phyloP scores from a whole-genome alignment of 225 moss, liverwort and hornwort species.

The Anthoceros angustus region DNA sequence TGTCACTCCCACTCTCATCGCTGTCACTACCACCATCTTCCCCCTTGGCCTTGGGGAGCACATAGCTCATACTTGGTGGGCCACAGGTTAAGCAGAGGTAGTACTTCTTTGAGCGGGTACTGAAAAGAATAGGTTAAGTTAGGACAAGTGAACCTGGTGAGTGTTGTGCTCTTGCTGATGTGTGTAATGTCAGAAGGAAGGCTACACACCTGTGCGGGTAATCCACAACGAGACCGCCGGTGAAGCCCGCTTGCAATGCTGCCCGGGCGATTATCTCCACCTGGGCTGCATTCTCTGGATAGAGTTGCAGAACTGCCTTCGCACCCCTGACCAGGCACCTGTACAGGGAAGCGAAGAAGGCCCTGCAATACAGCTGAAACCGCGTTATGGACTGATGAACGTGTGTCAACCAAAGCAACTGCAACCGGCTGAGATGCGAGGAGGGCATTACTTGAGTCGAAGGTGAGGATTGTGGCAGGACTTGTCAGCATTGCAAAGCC shows the following conservation, averaged over 20 bases:
- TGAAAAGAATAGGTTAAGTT: conserved; percentile 6
- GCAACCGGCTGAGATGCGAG: conserved; percentile 2
- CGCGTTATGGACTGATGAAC: background rate
- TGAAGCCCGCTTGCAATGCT: conserved; percentile 78
- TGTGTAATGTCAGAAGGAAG: background rate
- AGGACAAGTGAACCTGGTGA: background rate
- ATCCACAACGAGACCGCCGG: conserved; percentile 81
- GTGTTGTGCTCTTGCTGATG: too few species aligned
- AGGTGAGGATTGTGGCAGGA: conserved; percentile 59
- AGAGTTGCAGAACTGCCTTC: conserved; percentile 67
- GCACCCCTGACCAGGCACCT: conserved; percentile 70
- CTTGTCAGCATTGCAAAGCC: conserved; percentile 95
- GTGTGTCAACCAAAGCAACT: background rate
- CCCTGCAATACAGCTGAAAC: conserved; percentile 12
- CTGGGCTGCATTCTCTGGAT: conserved; percentile 70
- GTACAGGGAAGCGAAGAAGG: conserved; percentile 65
- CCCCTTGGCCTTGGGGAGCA: conserved; percentile 42
- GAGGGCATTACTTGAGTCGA: conserved; percentile 38
- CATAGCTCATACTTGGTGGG: conserved; percentile 41
- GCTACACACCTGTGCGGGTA: conserved; percentile 49
- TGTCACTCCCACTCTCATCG: conserved; percentile 31
- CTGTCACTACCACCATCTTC: conserved; percentile 32
- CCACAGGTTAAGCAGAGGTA: conserved; percentile 46
- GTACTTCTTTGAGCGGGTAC: conserved; percentile 79
- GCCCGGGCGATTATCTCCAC: conserved; percentile 86